phyloP scores from a whole-genome alignment of 2,329 filamentous ascomycete genomes.

The Grosmannia clavigera region DNA sequence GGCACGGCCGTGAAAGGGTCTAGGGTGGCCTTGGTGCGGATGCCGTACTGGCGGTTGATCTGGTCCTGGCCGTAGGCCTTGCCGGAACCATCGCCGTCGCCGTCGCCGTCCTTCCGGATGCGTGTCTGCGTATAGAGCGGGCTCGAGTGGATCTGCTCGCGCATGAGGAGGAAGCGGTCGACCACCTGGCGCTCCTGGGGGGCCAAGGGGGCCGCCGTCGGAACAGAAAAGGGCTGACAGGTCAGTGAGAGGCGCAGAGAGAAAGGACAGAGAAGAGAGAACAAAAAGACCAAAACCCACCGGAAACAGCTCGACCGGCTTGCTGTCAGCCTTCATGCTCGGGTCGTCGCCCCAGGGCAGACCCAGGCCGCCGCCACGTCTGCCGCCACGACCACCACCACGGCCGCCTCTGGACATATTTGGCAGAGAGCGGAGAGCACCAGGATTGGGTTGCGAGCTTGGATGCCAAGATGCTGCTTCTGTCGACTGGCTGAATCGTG shows the following conservation, averaged over 20 bases:
- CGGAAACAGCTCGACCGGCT: slow-evolving; percentile 48
- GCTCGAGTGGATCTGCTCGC: slow-evolving; percentile 41
- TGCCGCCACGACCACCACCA: slow-evolving; percentile 35
- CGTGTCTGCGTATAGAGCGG: slow-evolving; percentile 45
- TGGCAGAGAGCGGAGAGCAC: neutral
- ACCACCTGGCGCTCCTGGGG: slow-evolving; percentile 33
- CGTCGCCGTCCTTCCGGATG: slow-evolving; percentile 21
- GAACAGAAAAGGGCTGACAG: slow-evolving; percentile 36
- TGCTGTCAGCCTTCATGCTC: slow-evolving; percentile 31
- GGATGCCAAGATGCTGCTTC: neutral
- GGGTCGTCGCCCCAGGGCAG: slow-evolving; percentile 45
- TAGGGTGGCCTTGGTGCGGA: slow-evolving; percentile 40
- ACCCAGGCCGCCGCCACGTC: slow-evolving; percentile 16
- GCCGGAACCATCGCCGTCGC: slow-evolving; percentile 17
- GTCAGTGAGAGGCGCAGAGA: neutral
- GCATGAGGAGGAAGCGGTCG: slow-evolving; percentile 40
- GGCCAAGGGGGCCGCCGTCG: slow-evolving; percentile 30
- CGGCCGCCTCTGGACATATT: slow-evolving; percentile 40
- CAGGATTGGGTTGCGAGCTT: neutral
- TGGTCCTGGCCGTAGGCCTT: slow-evolving; percentile 44
- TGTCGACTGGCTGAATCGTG: too few relatives aligned
- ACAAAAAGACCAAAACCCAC: slow-evolving; percentile 21
- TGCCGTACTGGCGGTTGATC: slow-evolving; percentile 42
- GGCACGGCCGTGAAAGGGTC: slow-evolving; percentile 47
- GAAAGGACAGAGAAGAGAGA: neutral